Evolutionary conservation across 805 yeast species (phyloP), one percentile per base, ranked within the genome.

Genomic region (Pichia insulana): DNA sequence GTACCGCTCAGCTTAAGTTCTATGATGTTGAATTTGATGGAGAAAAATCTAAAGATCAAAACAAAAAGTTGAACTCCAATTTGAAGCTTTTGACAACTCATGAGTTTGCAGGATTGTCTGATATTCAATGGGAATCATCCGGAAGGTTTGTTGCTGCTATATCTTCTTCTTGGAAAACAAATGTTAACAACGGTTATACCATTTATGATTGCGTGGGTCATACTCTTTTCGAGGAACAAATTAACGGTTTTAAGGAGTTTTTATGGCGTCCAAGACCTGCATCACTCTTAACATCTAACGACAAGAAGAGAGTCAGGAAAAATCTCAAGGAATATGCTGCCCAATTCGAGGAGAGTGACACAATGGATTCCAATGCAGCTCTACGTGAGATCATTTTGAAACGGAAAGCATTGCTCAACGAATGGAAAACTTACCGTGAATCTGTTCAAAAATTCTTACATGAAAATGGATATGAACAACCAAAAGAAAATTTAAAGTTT

Each of bases 201-300:
- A 67, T 92, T 50, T 89, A 72, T 67, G 94, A 88, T 62, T 73
- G 85, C 63, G 80, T 83, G 39, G 99, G 98, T 57, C 72, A 70
- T 51, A 52, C 79, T 50, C 63, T 86, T 47, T 78, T 80, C 53
- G 92, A 84, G 54, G 95, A 89, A 57, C 63, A 73, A 19, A 63
- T 85, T 47, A 92, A 85, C 55, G 83, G 80, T 43, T 87, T 92
- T 76, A 84, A 80, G 67, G 89, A 84, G 48, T 85, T 90, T 57
- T 70, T 77, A 48, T 92, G 99, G 99, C 84, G 99, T 72, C 97
- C 97, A 57, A 81, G 98, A 69, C 98, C 98, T 40, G 76, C 75
- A 16, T 73, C 88, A 2, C 64, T 80, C 50, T 76, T 92, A 59
- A 70, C 80, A 47, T 78, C 80, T 55, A 82, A 78, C 51, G 94